phyloP scores from a whole-genome alignment of 371 early-diverging fungal genomes.

The Mucor velutinosus region DNA sequence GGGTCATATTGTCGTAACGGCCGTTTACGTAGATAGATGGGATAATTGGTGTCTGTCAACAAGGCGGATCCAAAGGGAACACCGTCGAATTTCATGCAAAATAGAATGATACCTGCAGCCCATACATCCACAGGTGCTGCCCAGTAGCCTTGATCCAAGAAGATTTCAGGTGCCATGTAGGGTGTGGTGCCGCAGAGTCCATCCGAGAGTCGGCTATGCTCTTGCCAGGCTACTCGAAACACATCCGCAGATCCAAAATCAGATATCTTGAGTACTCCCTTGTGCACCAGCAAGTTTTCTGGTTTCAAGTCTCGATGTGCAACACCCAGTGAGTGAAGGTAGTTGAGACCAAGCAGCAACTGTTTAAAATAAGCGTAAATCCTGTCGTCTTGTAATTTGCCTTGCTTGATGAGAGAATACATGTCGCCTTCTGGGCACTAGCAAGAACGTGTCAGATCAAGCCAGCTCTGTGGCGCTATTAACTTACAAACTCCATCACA shows the following conservation, averaged over 20 bases:
- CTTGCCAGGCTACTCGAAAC: constrained; percentile 81
- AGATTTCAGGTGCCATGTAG: constrained; percentile 87
- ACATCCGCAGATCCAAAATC: constrained; percentile 95
- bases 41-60: constrained; percentile 65
- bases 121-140: constrained; percentile 79
- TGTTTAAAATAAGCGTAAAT: constrained; percentile 56
- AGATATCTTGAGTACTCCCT: constrained; percentile 67
- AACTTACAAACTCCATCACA: constrained; percentile 50
- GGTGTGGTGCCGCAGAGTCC: constrained; percentile 85
- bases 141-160: constrained; percentile 61
- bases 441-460: background rate
- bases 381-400: constrained; percentile 26
- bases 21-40: constrained; percentile 56
- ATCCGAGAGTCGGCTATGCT: constrained; percentile 60
- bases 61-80: constrained; percentile 61
- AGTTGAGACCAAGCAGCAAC: constrained; percentile 68
- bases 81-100: constrained; percentile 75
- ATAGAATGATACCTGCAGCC: constrained; percentile 81
- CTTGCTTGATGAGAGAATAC: constrained; percentile 30
- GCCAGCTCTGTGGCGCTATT: too few species aligned
- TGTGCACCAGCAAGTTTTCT: constrained; percentile 57
- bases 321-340: constrained; percentile 72
- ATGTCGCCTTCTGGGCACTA: constrained; percentile 49
- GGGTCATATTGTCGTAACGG: constrained; percentile 52
- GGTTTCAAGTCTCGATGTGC: constrained; percentile 83